phyloP scores from a whole-genome alignment of 169 alveolate genomes.

The Eimeria acervulina region DNA sequence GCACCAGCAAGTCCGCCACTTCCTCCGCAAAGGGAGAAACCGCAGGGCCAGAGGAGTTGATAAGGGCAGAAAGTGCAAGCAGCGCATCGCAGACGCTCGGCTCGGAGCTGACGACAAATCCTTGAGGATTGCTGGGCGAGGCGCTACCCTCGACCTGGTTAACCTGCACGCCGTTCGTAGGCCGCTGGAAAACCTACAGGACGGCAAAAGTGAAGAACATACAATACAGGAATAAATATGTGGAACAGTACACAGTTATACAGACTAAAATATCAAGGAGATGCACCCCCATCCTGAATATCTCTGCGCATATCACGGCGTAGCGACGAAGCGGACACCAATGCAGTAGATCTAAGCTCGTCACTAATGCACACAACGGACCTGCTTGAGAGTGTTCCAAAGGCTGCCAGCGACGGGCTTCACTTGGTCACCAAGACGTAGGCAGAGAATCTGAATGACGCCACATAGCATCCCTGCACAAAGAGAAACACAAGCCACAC shows the following conservation, averaged over 20 bases:
- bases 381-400: slow-evolving; percentile 61
- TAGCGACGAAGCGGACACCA: not conserved
- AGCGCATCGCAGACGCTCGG: slow-evolving; percentile 89
- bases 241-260: not conserved
- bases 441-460: slow-evolving; percentile 82
- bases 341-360: not conserved
- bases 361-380: not conserved
- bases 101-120: slow-evolving; percentile 69
- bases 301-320: not conserved
- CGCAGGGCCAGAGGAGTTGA: slow-evolving; percentile 85
- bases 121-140: slow-evolving; percentile 28
- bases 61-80: slow-evolving; percentile 91
- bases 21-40: slow-evolving; percentile 76
- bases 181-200: slow-evolving; percentile 51
- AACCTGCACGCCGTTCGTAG: slow-evolving; percentile 15
- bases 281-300: not conserved
- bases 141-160: slow-evolving; percentile 29
- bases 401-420: slow-evolving; percentile 79
- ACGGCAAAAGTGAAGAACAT: not conserved
- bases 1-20: slow-evolving; percentile 72
- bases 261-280: too few relatives aligned
- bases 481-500: not conserved
- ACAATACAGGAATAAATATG: not conserved
- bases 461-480: slow-evolving; percentile 80
- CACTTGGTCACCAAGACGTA: slow-evolving; percentile 78